Evolutionary conservation across 2,329 filamentous ascomycete genomes (phyloP).

Genomic region (Trichoderma sp.): DNA sequence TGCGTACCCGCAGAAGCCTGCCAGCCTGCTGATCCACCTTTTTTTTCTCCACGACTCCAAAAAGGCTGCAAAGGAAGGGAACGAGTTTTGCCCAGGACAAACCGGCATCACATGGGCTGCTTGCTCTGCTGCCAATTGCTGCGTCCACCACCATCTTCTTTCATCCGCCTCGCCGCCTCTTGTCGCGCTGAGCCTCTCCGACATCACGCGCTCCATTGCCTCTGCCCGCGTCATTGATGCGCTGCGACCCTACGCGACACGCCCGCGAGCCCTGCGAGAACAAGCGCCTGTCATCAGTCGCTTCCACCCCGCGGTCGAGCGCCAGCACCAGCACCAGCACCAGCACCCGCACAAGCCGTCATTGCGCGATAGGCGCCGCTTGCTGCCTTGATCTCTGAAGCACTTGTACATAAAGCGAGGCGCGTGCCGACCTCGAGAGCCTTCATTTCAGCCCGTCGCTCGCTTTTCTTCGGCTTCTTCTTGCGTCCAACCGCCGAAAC

Average conservation of each 20-base stretch:
- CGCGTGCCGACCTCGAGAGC: neutral
- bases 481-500: slow-evolving; percentile 1
- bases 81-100: slow-evolving; percentile 36
- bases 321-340: neutral
- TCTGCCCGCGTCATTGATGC: slow-evolving; percentile 34
- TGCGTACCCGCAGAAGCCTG: slow-evolving; percentile 27
- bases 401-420: neutral
- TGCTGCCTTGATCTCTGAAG: neutral
- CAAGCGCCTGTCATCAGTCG: slow-evolving; percentile 6
- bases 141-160: slow-evolving; percentile 20
- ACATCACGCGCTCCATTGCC: slow-evolving; percentile 29
- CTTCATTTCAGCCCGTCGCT: neutral
- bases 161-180: neutral
- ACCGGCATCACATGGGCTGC: slow-evolving; percentile 40
- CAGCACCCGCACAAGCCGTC: neutral
- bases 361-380: slow-evolving; percentile 12
- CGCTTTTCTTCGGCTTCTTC: neutral
- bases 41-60: slow-evolving; percentile 26
- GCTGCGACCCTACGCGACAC: slow-evolving; percentile 33
- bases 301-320: slow-evolving; percentile 21
- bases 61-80: slow-evolving; percentile 26
- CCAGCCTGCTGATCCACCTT: slow-evolving; percentile 38
- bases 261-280: neutral
- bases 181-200: neutral
- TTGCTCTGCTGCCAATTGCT: slow-evolving; percentile 32